Evolutionary conservation across 345 rosid genomes (phyloP).

Genomic region (Theobroma cacao): DNA sequence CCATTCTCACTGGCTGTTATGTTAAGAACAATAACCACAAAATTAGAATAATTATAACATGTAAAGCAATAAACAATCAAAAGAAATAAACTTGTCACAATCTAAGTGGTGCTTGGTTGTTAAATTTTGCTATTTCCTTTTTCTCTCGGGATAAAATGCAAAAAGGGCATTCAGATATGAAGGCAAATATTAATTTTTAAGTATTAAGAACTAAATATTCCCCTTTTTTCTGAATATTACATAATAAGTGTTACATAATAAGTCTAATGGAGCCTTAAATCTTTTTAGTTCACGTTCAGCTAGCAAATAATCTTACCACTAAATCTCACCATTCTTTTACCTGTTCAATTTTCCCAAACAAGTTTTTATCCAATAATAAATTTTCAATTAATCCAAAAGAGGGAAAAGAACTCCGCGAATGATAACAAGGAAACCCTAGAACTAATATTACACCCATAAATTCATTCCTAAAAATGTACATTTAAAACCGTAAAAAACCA

Average conservation of each 20-base stretch:
- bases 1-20: constrained; percentile 44
- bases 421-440: background rate
- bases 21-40: background rate
- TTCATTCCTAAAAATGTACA: background rate
- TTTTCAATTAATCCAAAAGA: background rate
- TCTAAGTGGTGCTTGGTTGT: too few species aligned
- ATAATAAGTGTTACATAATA: too few species aligned
- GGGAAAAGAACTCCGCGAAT: background rate
- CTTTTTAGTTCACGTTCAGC: background rate
- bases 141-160: background rate
- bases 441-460: background rate
- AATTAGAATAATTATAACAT: background rate
- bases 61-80: background rate
- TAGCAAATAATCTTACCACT: background rate
- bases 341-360: background rate
- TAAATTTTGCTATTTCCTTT: background rate
- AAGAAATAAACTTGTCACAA: background rate
- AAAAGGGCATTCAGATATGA: background rate
- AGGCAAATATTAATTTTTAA: background rate
- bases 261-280: background rate
- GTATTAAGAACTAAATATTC: background rate
- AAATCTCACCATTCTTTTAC: background rate
- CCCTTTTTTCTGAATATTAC: too few species aligned
- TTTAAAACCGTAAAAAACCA: background rate
- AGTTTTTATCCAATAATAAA: background rate